phyloP scores from a whole-genome alignment of 164 flowering plant genomes.

The Vitis rotundifolia region DNA sequence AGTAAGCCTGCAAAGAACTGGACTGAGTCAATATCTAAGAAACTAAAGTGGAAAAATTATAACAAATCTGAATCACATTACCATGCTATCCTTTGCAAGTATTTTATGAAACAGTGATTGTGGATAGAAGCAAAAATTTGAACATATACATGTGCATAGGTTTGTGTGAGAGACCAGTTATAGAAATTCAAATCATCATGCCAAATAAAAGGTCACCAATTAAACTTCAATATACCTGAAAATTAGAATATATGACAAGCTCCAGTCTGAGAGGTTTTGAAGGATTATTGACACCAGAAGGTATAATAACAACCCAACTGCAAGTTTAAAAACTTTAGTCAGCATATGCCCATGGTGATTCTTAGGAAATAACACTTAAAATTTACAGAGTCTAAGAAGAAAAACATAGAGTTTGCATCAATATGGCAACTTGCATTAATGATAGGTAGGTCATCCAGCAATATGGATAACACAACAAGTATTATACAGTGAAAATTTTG shows the following conservation, averaged over 20 bases:
- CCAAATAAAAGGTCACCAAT: not conserved
- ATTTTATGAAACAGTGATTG: too few relatives aligned
- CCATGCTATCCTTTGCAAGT: too few relatives aligned
- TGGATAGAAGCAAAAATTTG: too few relatives aligned
- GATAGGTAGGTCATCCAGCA: not conserved
- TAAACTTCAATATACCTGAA: conserved; percentile 1
- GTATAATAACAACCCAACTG: conserved; percentile 2
- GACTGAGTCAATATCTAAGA: too few relatives aligned
- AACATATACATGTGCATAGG: too few relatives aligned
- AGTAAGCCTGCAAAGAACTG: too few relatives aligned
- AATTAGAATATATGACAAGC: conserved; percentile 1
- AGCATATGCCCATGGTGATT: not conserved
- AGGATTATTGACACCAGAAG: not conserved
- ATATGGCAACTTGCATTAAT: not conserved
- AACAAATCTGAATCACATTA: too few relatives aligned
- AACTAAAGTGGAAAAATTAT: too few relatives aligned
- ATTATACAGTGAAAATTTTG: not conserved
- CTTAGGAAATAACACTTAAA: not conserved
- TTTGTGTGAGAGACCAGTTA: not conserved
- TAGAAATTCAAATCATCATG: conserved; percentile 1
- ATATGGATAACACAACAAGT: not conserved
- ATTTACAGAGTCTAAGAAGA: not conserved
- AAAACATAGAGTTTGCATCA: not conserved
- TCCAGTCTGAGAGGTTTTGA: not conserved
- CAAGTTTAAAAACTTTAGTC: not conserved